These are phyloP conservation scores for Protostelium mycophagum DNA, from an alignment of 78 protist genomes.

Conservation along the genomic window DNA sequence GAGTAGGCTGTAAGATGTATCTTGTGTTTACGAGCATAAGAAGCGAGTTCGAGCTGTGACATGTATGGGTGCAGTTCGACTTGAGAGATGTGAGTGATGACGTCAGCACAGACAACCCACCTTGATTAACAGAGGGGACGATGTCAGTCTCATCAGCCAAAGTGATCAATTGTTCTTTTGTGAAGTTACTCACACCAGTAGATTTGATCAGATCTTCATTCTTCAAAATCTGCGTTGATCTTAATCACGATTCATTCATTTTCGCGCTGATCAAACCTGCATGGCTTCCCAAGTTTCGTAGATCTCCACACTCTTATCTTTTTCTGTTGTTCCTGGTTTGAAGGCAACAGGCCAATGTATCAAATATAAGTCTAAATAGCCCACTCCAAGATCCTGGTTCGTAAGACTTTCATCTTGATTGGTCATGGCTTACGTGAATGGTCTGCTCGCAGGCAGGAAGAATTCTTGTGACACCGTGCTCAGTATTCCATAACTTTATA, in stretches of 20 bases:
- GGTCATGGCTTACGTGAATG: background rate
- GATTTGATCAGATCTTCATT: conserved; percentile 42
- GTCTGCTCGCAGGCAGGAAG: background rate
- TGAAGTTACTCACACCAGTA: conserved; percentile 64
- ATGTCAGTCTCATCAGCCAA: conserved; percentile 36
- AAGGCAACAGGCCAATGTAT: conserved; percentile 66
- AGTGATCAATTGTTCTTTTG: conserved; percentile 17
- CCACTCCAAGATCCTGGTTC: conserved; percentile 10
- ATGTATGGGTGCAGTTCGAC: conserved; percentile 76
- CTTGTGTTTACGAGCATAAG: conserved; percentile 5
- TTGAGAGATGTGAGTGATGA: conserved; percentile 5
- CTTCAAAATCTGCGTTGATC: conserved; percentile 32
- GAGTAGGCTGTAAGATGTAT: conserved; percentile 59
- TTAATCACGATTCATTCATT: background rate
- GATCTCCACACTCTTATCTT: background rate
- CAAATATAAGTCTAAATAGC: conserved; percentile 56
- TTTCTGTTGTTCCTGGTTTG: background rate
- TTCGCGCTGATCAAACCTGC: background rate
- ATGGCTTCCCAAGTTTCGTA: conserved; percentile 38
- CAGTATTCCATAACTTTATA: conserved; percentile 54
- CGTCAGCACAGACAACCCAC: conserved; percentile 53
- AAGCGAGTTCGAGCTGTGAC: conserved; percentile 28
- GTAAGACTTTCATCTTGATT: background rate
- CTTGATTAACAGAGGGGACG: conserved; percentile 68
- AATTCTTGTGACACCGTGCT: conserved; percentile 8